Conservation (phyloP, 306 rosid species). For the Medicago arabica region DNA sequence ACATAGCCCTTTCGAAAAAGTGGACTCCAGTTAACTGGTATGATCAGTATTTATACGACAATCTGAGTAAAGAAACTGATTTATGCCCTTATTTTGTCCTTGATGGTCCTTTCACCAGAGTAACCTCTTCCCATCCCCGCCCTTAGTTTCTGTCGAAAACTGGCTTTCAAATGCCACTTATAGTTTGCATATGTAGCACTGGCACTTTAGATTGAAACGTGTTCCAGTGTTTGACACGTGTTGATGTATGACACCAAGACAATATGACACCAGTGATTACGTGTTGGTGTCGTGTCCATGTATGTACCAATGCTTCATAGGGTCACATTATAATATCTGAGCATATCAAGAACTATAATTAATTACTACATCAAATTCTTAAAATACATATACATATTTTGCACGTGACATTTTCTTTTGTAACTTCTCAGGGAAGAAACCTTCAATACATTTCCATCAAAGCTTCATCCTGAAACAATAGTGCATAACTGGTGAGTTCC, state of each 20-base stretch:
- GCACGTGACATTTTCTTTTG: constrained; percentile 28
- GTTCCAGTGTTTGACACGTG: neutral
- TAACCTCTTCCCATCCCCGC: too few species aligned
- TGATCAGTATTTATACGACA: constrained; percentile 32
- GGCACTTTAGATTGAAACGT: neutral
- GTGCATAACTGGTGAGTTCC: constrained; percentile 91
- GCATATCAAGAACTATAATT: neutral
- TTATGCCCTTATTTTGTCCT: constrained; percentile 26
- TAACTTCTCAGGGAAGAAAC: constrained; percentile 89
- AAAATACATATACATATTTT: constrained; percentile 5
- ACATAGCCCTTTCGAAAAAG: constrained; percentile 75
- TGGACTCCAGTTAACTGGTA: constrained; percentile 99
- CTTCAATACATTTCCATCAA: constrained; percentile 72
- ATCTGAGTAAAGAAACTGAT: constrained; percentile 20
- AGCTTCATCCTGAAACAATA: constrained; percentile 80
- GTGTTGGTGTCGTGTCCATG: neutral
- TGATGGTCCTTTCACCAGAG: constrained; percentile 34
- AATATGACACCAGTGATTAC: neutral
- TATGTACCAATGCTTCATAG: neutral
- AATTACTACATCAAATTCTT: neutral
- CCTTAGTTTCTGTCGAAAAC: constrained; percentile 32
- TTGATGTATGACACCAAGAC: neutral
- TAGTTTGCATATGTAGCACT: constrained; percentile 23
- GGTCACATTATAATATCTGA: neutral
- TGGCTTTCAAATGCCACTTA: constrained; percentile 15